A percentile compares a stretch with the other conserved stretches of the same genome.
phyloP scores from a whole-genome alignment of 148 eudicot genomes.

The Linanthus parryae region DNA sequence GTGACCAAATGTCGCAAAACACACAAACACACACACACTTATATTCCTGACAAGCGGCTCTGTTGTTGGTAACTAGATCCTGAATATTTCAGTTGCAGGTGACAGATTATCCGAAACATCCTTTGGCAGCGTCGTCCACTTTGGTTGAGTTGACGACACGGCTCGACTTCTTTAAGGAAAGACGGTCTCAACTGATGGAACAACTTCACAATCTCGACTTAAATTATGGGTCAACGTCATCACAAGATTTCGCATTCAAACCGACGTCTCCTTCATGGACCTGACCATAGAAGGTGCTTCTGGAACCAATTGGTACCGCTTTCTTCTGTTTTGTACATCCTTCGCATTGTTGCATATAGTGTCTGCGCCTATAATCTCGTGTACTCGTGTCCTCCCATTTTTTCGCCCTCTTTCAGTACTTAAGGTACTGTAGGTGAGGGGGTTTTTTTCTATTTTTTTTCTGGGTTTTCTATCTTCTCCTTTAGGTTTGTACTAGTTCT shows the following conservation, averaged over 20 bases:
- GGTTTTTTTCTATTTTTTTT: no score
- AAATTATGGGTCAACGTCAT: slow-evolving; percentile 46
- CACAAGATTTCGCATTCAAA: slow-evolving; percentile 70
- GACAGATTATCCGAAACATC: slow-evolving; percentile 63
- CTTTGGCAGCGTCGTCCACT: slow-evolving; percentile 71
- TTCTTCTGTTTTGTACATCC: no score
- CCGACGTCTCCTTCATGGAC: slow-evolving; percentile 83
- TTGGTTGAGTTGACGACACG: slow-evolving; percentile 89
- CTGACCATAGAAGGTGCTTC: no score
- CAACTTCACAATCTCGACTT: slow-evolving; percentile 91
- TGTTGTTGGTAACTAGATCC: neutral
- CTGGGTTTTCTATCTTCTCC: no score
- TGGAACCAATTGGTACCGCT: no score
- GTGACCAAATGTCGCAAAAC: neutral
- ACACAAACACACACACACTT: neutral
- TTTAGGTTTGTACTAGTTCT: no score
- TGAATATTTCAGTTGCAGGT: slow-evolving; percentile 33
- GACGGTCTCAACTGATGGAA: slow-evolving; percentile 96
- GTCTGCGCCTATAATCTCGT: no score
- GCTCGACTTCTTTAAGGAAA: slow-evolving; percentile 95
- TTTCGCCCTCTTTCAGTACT: no score
- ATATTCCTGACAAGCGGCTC: slow-evolving; percentile 1
- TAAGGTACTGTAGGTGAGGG: no score
- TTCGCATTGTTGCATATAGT: no score
- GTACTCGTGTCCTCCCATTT: no score